Evolutionary conservation across 495 filamentous ascomycete species (phyloP).

Genomic region (Neurospora pannonica): DNA sequence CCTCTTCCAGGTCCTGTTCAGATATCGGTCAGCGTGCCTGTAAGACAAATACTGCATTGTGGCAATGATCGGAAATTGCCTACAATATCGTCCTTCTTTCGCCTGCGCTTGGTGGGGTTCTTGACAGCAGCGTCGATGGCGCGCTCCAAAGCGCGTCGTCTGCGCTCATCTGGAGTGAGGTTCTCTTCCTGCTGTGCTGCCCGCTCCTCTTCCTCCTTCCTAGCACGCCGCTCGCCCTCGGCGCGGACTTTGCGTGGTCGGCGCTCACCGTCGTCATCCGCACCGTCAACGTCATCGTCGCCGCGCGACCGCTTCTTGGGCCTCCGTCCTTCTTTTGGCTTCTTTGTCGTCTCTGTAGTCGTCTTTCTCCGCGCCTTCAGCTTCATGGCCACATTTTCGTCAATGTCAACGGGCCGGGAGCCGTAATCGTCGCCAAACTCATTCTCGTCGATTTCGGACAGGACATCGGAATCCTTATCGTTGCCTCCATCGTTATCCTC

Average conservation of each 20-base stretch:
- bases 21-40: constrained; percentile 6
- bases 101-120: constrained; percentile 67
- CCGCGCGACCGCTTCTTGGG: constrained; percentile 60
- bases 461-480: constrained; percentile 65
- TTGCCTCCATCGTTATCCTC: constrained; percentile 28
- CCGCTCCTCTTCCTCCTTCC: constrained; percentile 41
- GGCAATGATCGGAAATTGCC: constrained; percentile 17
- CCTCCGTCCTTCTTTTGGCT: constrained; percentile 64
- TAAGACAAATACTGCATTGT: background rate
- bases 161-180: constrained; percentile 56
- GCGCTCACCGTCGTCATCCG: constrained; percentile 47
- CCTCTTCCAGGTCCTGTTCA: constrained; percentile 73
- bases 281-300: constrained; percentile 45
- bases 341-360: constrained; percentile 51
- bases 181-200: constrained; percentile 57
- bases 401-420: constrained; percentile 70
- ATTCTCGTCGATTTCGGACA: constrained; percentile 92
- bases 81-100: constrained; percentile 85
- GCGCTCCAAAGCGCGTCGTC: constrained; percentile 69
- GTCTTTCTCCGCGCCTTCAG: constrained; percentile 64
- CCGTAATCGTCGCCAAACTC: constrained; percentile 85
- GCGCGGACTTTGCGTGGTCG: constrained; percentile 30
- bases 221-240: constrained; percentile 27
- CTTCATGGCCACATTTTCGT: constrained; percentile 71
- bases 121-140: constrained; percentile 81